Base-by-base conservation (phyloP, 2,329 filamentous ascomycete species). In the Ilyonectria robusta region DNA sequence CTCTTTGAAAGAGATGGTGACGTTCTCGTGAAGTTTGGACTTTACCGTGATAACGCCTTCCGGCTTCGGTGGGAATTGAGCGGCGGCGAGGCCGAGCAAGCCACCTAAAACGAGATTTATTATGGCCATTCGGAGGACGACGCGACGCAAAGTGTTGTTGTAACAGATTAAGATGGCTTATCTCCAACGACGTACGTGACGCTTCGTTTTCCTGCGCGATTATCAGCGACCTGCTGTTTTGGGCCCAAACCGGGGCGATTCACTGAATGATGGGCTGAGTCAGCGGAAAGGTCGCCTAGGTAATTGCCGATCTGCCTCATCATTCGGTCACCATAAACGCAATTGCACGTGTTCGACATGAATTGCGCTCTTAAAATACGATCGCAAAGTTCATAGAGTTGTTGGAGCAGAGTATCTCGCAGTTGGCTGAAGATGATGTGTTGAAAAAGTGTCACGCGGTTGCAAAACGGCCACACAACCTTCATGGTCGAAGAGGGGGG, bases 21-120 rank as follows among this genome's bases (percentile, higher is more conserved):
- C 64, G 11, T 66, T 61, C n/a, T 66, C 70, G 53, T 72, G 64
- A 10, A 69, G 53, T 26, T 61, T 69, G 33, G 66, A 68, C 19
- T 66, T 67, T 5, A 69, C 66, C 5, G 66, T 62, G 13, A 57
- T 55, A 7, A 72, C 57, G n/a, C 68, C 62, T 33, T 64, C 50
- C 5, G 72, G 74, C 19, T 59, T 42, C 1, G 72, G 71, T 17
- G 74, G 73, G 26, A 75, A 76, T 17, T 76, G 74, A 15, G 72
- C 72, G 13, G 42, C 17, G 3, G 57, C 60, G 7, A 67, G 10
- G 40, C 65, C 35, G 15, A 58, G 51, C 33, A 62, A 55, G 23
- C 54, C 55, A 4, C 46, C 37, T 13, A 66, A 10, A 7, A 58
- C 13, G 8, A 66, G 2, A 2, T 19, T 23, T 0, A 21, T 11